Evolutionary conservation across 371 early-diverging fungal species (phyloP), one percentile per base, ranked within the genome.

Genomic region (Mortierella sp.): DNA sequence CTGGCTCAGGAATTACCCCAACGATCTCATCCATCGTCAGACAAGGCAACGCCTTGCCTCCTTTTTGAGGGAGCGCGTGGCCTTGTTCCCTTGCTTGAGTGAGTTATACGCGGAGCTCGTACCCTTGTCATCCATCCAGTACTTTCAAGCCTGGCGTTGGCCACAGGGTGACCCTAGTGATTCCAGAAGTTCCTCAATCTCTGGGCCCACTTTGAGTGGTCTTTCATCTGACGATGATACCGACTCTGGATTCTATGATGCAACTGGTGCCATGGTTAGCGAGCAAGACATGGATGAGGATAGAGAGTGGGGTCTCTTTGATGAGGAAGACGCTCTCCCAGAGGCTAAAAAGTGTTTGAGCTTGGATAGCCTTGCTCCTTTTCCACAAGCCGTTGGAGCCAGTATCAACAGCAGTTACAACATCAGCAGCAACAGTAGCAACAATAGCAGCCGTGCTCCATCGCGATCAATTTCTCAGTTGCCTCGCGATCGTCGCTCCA

Each of bases 1-100:
- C 26, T 90, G 90, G 90, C 72, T 89, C 60, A 86, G 84, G 40
- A 73, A 84, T 47, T 85, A 89, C 66, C 89, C 89, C 83, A 88
- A 88, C 37, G 90, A 90, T 60, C 85, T 89, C 52, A 79, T 85
- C 45, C 85, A 87, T 63, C 72, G 83, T 20, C 86, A 84, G 16
- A 86, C 90, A 30, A 75, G 89, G 32, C 84, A 87, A 28, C 64
- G 81, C 26, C 63, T 90, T 45, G 84, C 86, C 39, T 63, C 75
- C 10, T 89, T 89, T 73, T 66, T 89, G 62, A 55, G 70, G 24
- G 81, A 75, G 55, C 72, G 81, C 4, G 76, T 80, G 14, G 75
- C 75, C 6, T 62, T 72, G 30, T 80, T 80, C 47, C 75, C 81
- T 18, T 69, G 57, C 18, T 35, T 80, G 47, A 68, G 22, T 43